Evolutionary conservation across 2,329 filamentous ascomycete species (phyloP).

Genomic region (Ilyonectria mors-panacis): DNA sequence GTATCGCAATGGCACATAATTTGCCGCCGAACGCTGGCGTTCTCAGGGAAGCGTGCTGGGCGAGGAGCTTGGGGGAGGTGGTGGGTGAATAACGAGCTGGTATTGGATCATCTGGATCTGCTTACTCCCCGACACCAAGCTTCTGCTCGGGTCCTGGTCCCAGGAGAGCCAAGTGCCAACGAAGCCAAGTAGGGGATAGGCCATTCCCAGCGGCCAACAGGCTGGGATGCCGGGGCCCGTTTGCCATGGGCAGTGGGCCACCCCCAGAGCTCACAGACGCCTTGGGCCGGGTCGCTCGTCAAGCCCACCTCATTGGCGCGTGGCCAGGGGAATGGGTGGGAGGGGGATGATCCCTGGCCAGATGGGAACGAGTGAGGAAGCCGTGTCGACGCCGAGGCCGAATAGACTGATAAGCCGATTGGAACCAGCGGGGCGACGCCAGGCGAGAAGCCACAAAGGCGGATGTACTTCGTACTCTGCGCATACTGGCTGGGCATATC

Average conservation of each 20-base stretch:
- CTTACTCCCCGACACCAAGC: constrained; percentile 35
- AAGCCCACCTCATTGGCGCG: constrained; percentile 31
- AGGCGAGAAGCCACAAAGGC: constrained; percentile 5
- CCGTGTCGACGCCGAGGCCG: constrained; percentile 16
- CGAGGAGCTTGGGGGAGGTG: constrained; percentile 26
- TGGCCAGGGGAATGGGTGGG: constrained; percentile 24
- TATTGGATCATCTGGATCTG: constrained; percentile 42
- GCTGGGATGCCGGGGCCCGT: constrained; percentile 44
- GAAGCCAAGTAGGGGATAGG: constrained; percentile 29
- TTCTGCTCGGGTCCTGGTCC: constrained; percentile 28
- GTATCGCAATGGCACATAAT: constrained; percentile 21
- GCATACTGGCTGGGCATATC: background rate
- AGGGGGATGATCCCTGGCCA: constrained; percentile 21
- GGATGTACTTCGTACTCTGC: background rate
- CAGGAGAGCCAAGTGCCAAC: constrained; percentile 17
- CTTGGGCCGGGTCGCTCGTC: constrained; percentile 29
- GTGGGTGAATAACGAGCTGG: constrained; percentile 31
- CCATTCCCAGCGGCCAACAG: constrained; percentile 39
- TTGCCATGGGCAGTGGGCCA: constrained; percentile 28
- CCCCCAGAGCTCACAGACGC: constrained; percentile 30
- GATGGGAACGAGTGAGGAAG: constrained; percentile 9
- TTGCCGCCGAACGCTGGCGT: constrained; percentile 21
- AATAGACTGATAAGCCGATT: constrained; percentile 34
- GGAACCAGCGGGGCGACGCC: constrained; percentile 30
- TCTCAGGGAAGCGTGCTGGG: constrained; percentile 7